phyloP scores from a whole-genome alignment of 192 early-diverging fungal species.

The Coemansia sp. region DNA sequence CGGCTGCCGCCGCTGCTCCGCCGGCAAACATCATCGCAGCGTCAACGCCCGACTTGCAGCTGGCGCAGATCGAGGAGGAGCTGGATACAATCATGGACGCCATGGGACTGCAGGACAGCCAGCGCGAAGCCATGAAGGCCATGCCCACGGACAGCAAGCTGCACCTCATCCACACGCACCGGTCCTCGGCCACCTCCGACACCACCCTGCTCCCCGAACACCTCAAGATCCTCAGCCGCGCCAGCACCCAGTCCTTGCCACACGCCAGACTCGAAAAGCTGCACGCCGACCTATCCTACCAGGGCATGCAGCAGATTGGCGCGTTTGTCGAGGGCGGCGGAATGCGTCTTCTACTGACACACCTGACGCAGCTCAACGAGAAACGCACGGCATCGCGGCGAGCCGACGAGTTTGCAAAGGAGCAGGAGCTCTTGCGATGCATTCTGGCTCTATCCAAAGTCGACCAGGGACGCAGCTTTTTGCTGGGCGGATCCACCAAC shows the following conservation, averaged over 20 bases:
- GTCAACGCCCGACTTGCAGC: conserved; percentile 24
- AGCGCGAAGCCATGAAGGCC: conserved; percentile 40
- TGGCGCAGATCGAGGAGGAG: conserved; percentile 45
- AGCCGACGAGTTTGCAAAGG: conserved; percentile 38
- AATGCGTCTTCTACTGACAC: conserved; percentile 30
- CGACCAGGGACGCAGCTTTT: conserved; percentile 9
- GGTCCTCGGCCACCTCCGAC: conserved; percentile 2
- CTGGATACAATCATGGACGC: conserved; percentile 48
- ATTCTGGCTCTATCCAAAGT: conserved; percentile 35
- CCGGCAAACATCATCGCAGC: conserved; percentile 7
- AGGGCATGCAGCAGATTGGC: conserved; percentile 41
- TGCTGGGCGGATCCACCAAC: conserved; percentile 9
- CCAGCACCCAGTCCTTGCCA: conserved; percentile 44
- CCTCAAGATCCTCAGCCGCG: conserved; percentile 28
- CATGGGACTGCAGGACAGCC: conserved; percentile 38
- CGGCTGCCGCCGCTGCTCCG: not conserved
- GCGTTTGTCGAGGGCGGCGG: conserved; percentile 42
- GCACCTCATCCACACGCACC: conserved; percentile 45
- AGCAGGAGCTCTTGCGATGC: conserved; percentile 42
- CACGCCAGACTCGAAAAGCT: conserved; percentile 39
- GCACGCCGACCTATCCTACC: conserved; percentile 41
- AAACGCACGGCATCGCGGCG: conserved; percentile 20
- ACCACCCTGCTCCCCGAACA: conserved; percentile 39
- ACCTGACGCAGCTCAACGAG: conserved; percentile 41
- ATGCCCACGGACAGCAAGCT: conserved; percentile 39